Percentiles rank a stretch among this genome's conserved stretches.
Evolutionary conservation across 257 asterid species (phyloP).

Genomic region (Nicotiana benthamiana): DNA sequence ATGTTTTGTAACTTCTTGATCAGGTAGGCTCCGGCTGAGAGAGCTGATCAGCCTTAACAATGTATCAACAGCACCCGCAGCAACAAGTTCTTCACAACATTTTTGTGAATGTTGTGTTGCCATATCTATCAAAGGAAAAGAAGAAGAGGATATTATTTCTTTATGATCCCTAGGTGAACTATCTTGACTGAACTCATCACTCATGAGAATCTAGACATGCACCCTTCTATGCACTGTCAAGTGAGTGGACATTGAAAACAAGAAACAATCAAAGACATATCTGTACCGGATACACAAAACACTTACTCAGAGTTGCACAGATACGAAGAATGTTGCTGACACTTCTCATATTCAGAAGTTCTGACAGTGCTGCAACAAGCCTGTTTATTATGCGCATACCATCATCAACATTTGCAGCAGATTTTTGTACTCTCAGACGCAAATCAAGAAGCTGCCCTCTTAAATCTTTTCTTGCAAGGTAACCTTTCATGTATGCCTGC

Average conservation of each 20-base stretch:
- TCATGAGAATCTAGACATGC: neutral
- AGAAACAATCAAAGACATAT: neutral
- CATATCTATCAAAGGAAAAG: conserved; percentile 39
- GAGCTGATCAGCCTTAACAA: conserved; percentile 65
- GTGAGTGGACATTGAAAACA: neutral
- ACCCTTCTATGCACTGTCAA: neutral
- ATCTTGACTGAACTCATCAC: neutral
- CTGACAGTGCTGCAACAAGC: conserved; percentile 73
- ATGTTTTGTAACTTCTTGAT: conserved; percentile 83
- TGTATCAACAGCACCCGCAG: conserved; percentile 75
- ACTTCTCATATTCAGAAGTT: conserved; percentile 76
- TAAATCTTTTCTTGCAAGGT: conserved; percentile 65
- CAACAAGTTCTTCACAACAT: conserved; percentile 90
- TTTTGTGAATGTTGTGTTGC: conserved; percentile 82
- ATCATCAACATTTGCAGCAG: conserved; percentile 86
- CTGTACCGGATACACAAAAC: neutral
- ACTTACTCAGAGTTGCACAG: conserved; percentile 79
- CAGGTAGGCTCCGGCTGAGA: conserved; percentile 90
- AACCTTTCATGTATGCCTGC: conserved; percentile 91
- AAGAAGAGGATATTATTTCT: neutral
- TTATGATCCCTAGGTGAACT: neutral
- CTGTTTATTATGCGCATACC: conserved; percentile 81
- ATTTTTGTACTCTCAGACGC: conserved; percentile 67
- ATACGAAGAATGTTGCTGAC: conserved; percentile 76
- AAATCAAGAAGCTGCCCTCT: conserved; percentile 56